A percentile compares a stretch with the other conserved stretches of the same genome.
Conservation (phyloP, 345 rosid genomes). For the rapeseed (Brassica napus) region DNA sequence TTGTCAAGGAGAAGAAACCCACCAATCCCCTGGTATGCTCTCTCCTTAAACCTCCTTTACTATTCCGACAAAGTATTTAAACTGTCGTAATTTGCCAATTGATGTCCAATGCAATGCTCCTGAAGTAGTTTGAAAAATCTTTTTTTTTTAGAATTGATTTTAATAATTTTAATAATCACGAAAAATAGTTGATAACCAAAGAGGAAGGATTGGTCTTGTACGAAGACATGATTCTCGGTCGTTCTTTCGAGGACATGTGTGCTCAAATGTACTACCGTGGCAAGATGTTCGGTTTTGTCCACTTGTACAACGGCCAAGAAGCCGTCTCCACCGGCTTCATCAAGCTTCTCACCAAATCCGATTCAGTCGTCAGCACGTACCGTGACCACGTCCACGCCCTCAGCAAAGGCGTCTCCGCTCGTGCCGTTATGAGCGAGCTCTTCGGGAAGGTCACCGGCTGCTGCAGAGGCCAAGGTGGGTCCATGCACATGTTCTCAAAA, state of each 20-base stretch:
- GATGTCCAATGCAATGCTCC: not conserved
- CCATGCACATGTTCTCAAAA: constrained; percentile 89
- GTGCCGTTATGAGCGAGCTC: constrained; percentile 85
- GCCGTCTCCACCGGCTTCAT: constrained; percentile 84
- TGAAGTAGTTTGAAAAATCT: no score
- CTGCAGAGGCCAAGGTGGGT: constrained; percentile 89
- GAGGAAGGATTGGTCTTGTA: constrained; percentile 75
- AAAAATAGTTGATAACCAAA: constrained; percentile 60
- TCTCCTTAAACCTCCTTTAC: not conserved
- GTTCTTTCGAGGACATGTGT: constrained; percentile 88
- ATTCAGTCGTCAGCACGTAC: constrained; percentile 72
- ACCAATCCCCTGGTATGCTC: constrained; percentile 25
- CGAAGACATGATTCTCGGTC: constrained; percentile 77
- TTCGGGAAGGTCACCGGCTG: constrained; percentile 81
- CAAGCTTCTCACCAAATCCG: constrained; percentile 58
- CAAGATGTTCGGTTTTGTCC: constrained; percentile 87
- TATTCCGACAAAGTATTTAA: not conserved
- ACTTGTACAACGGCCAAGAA: constrained; percentile 84
- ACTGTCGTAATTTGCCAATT: not conserved
- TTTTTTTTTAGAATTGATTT: no score
- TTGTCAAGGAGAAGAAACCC: constrained; percentile 58
- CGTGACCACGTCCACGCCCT: constrained; percentile 86
- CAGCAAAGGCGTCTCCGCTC: constrained; percentile 86
- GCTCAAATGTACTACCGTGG: constrained; percentile 92
- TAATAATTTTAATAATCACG: no score